Base-by-base conservation (phyloP, 192 early-diverging fungal species). In the Fimicolochytrium jonesii region DNA sequence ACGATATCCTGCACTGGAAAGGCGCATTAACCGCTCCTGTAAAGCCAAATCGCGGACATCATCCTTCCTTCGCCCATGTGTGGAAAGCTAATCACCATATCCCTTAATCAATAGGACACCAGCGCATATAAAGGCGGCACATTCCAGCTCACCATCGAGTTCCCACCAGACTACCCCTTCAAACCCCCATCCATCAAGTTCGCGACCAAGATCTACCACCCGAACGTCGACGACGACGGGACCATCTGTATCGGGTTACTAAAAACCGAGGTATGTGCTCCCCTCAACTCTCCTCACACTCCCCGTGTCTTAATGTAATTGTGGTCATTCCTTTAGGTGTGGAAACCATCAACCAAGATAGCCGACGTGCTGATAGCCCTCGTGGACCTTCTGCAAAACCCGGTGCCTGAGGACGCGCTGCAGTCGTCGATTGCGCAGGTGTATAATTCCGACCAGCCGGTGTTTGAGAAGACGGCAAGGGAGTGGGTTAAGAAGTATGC, bases 391-490 rank as follows among this genome's bases (percentile, higher is more conserved):
- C 63, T 93, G 17, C 82, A 85, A 45, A 57, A 85, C 36, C 91
- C 91, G 32, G 90, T 91, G 64, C 87, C 90, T 0, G 91, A 90
- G 34, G 91, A 93, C 72, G 83, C 91, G 9, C 77, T 93, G 59
- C 83, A 88, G 43, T 61, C 84, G 7, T 76, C 72, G 30, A 84
- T 92, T 66, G 91, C 88, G 30, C 86, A 91, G 49, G 62, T 86
- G 28, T 92, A 86, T 64, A 81, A 80, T 13, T 74, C 73, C 10
- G 83, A 92, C 64, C 60, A 56, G 35, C 56, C 71, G 47, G 77
- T 83, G 58, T 92, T 85, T 56, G 65, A 76, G 23, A 88, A 86
- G 61, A 85, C 77, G n/a, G 89, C 81, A 11, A 83, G 85, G 72
- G 88, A 90, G 35, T 84, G 75, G 68, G 78, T 87, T 29, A 86